phyloP scores from a whole-genome alignment of 345 rosid species.

The Odontarrhena argentea region DNA sequence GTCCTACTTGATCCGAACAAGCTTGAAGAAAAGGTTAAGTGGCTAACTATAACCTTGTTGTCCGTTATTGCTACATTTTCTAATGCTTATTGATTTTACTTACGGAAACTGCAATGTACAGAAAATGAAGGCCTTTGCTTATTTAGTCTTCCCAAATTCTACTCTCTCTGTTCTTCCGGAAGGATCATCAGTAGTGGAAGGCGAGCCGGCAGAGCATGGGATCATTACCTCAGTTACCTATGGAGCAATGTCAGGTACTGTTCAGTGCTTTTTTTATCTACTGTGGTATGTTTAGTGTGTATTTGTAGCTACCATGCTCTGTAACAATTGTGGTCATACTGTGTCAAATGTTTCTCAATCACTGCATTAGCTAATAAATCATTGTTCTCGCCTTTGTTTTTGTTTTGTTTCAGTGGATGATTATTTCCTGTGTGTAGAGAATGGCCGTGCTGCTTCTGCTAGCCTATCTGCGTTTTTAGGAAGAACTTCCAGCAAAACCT shows the following conservation, averaged over 20 bases:
- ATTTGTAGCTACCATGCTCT: not conserved
- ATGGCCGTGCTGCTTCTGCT: constrained; percentile 68
- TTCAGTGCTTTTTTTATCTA: not conserved
- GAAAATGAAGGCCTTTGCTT: constrained; percentile 82
- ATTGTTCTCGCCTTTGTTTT: not conserved
- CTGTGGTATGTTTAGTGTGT: not conserved
- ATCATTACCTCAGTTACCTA: constrained; percentile 78
- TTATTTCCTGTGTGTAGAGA: constrained; percentile 66
- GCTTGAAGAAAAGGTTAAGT: constrained; percentile 94
- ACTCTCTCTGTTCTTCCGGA: constrained; percentile 59
- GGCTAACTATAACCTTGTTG: not conserved
- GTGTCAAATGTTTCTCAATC: not conserved
- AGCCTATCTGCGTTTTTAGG: constrained; percentile 76
- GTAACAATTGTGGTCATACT: not conserved
- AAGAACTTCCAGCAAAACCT: constrained; percentile 66
- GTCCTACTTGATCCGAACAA: constrained; percentile 81
- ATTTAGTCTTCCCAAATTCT: constrained; percentile 83
- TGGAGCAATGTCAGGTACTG: constrained; percentile 79
- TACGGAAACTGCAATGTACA: constrained; percentile 38
- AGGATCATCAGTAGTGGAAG: constrained; percentile 47
- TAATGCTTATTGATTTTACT: constrained; percentile 15
- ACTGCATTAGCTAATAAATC: not conserved
- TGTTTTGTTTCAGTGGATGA: constrained; percentile 60
- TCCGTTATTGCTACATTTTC: not conserved
- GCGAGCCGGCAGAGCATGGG: constrained; percentile 71